These are phyloP conservation scores for Blumeriella jaapii DNA, from an alignment of 2,329 filamentous ascomycete genomes.

Conservation along the genomic window DNA sequence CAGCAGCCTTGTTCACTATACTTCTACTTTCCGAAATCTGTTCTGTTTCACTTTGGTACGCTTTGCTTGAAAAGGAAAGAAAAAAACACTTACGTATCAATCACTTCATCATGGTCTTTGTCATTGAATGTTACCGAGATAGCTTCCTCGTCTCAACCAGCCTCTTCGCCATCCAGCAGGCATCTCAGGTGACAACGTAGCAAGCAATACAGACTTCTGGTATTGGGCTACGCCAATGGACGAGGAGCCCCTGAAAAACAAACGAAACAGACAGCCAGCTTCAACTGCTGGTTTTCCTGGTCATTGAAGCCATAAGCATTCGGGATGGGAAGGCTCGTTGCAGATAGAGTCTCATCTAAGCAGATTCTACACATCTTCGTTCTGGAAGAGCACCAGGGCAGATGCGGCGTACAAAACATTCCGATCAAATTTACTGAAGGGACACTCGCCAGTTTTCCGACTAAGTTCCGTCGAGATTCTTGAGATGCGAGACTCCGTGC, in stretches of 20 bases:
- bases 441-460: slow-evolving; percentile 35
- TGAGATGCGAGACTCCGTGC: no score
- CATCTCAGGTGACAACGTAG: slow-evolving; percentile 42
- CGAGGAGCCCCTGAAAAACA: slow-evolving; percentile 35
- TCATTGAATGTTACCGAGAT: slow-evolving; percentile 36
- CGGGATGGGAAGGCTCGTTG: slow-evolving; percentile 52
- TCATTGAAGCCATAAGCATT: slow-evolving; percentile 33
- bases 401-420: slow-evolving; percentile 55
- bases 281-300: no score
- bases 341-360: slow-evolving; percentile 56
- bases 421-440: slow-evolving; percentile 50
- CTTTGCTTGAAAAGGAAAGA: no score
- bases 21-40: no score
- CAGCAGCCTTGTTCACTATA: no score
- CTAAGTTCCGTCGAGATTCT: no score
- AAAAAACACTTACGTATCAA: no score
- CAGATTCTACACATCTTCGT: slow-evolving; percentile 63
- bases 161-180: slow-evolving; percentile 40
- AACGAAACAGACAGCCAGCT: no score
- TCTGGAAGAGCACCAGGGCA: slow-evolving; percentile 43
- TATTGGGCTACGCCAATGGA: slow-evolving; percentile 49
- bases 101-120: slow-evolving; percentile 17
- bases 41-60: no score
- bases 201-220: slow-evolving; percentile 43
- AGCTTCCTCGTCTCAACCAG: slow-evolving; percentile 52